Base-by-base conservation (phyloP, 106 monocot genomes). In the Platanthera zijinensis region DNA sequence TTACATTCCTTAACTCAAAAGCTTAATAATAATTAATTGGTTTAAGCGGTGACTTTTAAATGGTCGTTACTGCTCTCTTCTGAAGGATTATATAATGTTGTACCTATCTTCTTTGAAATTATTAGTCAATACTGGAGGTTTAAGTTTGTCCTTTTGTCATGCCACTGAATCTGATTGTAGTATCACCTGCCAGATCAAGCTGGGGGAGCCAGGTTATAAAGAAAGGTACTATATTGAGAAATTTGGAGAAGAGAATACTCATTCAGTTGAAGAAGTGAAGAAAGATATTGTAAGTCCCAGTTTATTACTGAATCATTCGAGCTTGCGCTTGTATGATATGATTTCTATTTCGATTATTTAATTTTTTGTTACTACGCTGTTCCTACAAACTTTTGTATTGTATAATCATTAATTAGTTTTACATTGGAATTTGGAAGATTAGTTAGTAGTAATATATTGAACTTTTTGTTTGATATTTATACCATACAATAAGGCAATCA, bases 141-240 rank as follows among this genome's bases (percentile, higher is more conserved):
- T 70, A 48, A 48, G 48, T 17, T 46, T 17, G 14, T 5, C 8
- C 25, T 4, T 47, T 48, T 70, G 46, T 11, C 4, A 70, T 70
- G 46, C 10, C 14, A 21, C 69, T 69, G n/a, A 45, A 69, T 15
- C 69, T 47, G 4, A 15, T 69, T 66, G 21, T 66, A 30, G 70
- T 10, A 22, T 71, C 0, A 39, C 18, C 10, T 82, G 73, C 59
- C 88, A 97, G 96, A 84, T 97, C 48, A 97, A 87, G 79, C 84
- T 97, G 75, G 96, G 93, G 64, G 91, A 97, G 76, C 93, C 91
- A n/a, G 96, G 96, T 50, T 97, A 89, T 77, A 97, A 93, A 72
- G 91, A 88, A 75, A 83, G 91, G 69, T 97, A 97, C 45, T 97
- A 97, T 83, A 52, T 52, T 15, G 96, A 97, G 83, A 97, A 97